Conservation (phyloP, 2,329 filamentous ascomycete species). For the Daldinia eschscholtzii region DNA sequence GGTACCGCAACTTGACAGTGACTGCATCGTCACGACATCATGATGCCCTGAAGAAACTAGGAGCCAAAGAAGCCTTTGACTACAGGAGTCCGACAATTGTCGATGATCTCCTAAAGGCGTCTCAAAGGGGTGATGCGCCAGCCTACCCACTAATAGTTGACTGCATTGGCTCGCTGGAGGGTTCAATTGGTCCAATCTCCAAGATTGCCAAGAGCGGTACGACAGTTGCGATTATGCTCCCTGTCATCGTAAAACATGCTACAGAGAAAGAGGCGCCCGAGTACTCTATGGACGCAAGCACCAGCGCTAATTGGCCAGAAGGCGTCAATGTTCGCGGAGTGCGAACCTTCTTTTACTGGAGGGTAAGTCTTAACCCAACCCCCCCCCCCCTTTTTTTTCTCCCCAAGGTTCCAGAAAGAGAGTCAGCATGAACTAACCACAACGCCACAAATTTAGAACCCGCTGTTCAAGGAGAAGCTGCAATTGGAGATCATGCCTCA, state of each 20-base stretch:
- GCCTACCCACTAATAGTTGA: conserved; percentile 64
- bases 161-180: conserved; percentile 65
- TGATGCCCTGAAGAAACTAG: conserved; percentile 57
- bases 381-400: not conserved
- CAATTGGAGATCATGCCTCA: conserved; percentile 67
- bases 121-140: conserved; percentile 40
- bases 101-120: conserved; percentile 49
- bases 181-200: conserved; percentile 62
- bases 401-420: not conserved
- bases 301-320: conserved; percentile 61
- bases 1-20: conserved; percentile 64
- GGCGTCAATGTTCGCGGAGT: conserved; percentile 67
- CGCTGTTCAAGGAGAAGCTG: conserved; percentile 66
- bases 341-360: conserved; percentile 66
- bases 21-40: conserved; percentile 62
- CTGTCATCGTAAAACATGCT: conserved; percentile 68
- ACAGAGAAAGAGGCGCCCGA: conserved; percentile 61
- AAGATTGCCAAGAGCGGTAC: conserved; percentile 63
- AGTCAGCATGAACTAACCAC: conserved; percentile 4
- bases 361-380: conserved; percentile 51
- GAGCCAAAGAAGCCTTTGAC: conserved; percentile 62
- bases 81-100: conserved; percentile 58
- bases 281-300: conserved; percentile 66
- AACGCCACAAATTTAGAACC: conserved; percentile 58
- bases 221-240: conserved; percentile 70